Conservation (phyloP, 768 basidiomycete genomes). For the Hericium rajendrae region DNA sequence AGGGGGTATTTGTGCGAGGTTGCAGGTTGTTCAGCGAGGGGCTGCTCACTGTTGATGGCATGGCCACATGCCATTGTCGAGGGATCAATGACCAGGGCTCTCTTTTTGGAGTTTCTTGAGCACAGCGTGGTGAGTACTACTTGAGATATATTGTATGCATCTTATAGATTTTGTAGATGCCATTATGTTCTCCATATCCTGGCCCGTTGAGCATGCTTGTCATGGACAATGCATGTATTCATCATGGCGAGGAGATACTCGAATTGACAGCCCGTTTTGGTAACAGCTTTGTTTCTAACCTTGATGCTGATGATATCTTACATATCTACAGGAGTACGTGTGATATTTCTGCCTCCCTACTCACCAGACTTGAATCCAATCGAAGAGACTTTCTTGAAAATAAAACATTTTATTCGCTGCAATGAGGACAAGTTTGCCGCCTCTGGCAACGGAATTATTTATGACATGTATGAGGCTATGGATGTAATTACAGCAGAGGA, state of each 20-base stretch:
- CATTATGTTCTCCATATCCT: background rate
- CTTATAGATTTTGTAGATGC: conserved; percentile 13
- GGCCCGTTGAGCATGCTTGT: background rate
- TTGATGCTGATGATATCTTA: background rate
- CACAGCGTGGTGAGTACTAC: background rate
- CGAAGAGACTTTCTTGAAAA: conserved; percentile 29
- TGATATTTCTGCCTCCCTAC: conserved; percentile 28
- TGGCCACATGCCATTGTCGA: background rate
- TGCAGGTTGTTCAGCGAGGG: background rate
- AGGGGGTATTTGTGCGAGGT: background rate
- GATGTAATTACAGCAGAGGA: conserved; percentile 21
- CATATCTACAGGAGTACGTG: conserved; percentile 20
- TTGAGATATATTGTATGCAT: conserved; percentile 5
- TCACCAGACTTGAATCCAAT: conserved; percentile 33
- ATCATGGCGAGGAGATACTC: conserved; percentile 5
- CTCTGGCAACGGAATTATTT: conserved; percentile 15
- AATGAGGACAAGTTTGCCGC: conserved; percentile 9
- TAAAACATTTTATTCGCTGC: conserved; percentile 22
- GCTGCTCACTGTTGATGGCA: background rate
- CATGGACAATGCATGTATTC: conserved; percentile 11
- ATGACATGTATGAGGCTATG: conserved; percentile 19
- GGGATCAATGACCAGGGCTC: background rate
- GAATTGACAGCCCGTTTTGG: conserved; percentile 1
- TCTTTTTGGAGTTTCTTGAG: background rate
- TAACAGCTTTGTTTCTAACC: background rate